Evolutionary conservation across 108 stramenopile species (phyloP).

Genomic region (Nitzschia inconspicua): DNA sequence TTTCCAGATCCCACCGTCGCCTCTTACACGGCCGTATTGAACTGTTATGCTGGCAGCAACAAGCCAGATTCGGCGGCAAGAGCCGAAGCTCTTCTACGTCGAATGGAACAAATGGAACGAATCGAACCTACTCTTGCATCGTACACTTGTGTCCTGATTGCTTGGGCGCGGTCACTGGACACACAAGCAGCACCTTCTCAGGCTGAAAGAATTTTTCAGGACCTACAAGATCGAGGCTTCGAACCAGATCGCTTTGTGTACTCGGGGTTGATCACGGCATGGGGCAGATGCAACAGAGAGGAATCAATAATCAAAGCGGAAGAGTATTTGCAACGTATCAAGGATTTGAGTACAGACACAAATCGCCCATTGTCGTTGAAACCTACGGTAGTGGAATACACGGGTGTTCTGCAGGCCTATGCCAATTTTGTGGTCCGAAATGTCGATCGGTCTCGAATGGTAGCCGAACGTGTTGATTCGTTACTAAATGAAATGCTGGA

Average conservation of each 20-base stretch:
- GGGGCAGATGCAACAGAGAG: conserved; percentile 16
- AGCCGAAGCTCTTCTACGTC: conserved; percentile 20
- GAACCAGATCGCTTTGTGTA: conserved; percentile 61
- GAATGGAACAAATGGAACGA: conserved; percentile 11
- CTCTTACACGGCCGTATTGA: conserved; percentile 25
- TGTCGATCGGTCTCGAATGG: conserved; percentile 9
- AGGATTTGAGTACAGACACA: background rate
- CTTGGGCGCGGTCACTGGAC: conserved; percentile 25
- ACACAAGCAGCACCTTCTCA: conserved; percentile 9
- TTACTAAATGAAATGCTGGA: conserved; percentile 22
- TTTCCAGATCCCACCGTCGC: conserved; percentile 20
- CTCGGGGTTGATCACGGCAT: conserved; percentile 58
- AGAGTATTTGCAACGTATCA: conserved; percentile 15
- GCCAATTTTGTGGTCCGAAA: conserved; percentile 15
- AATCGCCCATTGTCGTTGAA: background rate
- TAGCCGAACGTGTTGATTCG: conserved; percentile 18
- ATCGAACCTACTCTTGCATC: conserved; percentile 10
- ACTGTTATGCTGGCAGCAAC: conserved; percentile 16
- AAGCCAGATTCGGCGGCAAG: conserved; percentile 9
- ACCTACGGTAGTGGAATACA: conserved; percentile 31
- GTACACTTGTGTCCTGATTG: conserved; percentile 25
- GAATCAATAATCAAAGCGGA: conserved; percentile 19
- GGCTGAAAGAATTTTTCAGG: conserved; percentile 20
- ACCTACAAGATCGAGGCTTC: conserved; percentile 29
- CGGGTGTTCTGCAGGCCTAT: conserved; percentile 25